These are phyloP conservation scores for Pythium vanterpoolii DNA, from an alignment of 352 stramenopile species.

Conservation along the genomic window DNA sequence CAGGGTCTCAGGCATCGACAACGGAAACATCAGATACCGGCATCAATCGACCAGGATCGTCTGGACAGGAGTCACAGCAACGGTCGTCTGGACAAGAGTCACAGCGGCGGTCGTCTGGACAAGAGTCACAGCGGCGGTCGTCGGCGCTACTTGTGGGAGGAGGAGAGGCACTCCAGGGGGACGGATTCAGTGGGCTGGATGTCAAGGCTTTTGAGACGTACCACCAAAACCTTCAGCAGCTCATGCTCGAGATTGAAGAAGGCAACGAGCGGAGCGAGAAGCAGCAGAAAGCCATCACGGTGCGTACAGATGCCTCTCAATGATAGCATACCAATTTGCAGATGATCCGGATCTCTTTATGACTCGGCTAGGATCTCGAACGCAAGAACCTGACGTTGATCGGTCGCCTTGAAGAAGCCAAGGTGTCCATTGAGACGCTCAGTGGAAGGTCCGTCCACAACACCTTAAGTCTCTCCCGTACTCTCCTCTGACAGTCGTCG, in stretches of 20 bases:
- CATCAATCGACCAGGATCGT: background rate
- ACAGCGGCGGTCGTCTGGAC: background rate
- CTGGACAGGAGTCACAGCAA: background rate
- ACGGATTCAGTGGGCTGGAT: slow-evolving; percentile 37
- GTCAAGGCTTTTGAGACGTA: slow-evolving; percentile 70
- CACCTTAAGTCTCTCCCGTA: background rate
- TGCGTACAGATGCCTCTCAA: slow-evolving; percentile 17
- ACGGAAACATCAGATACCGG: background rate
- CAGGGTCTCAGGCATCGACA: background rate
- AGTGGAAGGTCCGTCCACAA: slow-evolving; percentile 42
- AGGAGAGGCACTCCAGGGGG: background rate
- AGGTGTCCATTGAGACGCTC: slow-evolving; percentile 60
- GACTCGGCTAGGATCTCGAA: slow-evolving; percentile 47
- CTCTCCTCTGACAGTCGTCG: background rate
- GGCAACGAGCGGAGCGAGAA: slow-evolving; percentile 50
- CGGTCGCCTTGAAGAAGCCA: slow-evolving; percentile 65
- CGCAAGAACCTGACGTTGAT: slow-evolving; percentile 58
- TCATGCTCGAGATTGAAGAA: slow-evolving; percentile 65
- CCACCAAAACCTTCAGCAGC: slow-evolving; percentile 58
- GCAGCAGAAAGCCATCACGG: slow-evolving; percentile 66
- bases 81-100: background rate
- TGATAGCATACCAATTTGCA: background rate
- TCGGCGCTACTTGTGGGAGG: slow-evolving; percentile 1
- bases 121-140: background rate
- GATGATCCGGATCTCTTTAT: background rate